phyloP scores from a whole-genome alignment of 1,139 yeast genomes.

The Hemisphaericaspora lyxosophila region DNA sequence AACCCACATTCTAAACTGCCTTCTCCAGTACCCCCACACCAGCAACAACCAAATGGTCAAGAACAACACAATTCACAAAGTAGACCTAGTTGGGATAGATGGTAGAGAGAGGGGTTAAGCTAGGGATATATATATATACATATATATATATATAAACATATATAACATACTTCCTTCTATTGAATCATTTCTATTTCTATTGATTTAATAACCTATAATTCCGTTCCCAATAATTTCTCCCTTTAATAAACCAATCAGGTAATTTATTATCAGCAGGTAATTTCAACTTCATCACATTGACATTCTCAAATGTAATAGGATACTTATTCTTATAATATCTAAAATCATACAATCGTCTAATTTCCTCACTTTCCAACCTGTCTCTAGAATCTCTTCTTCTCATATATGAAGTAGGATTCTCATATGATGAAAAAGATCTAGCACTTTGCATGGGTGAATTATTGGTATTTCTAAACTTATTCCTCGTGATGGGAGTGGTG shows the following conservation, averaged over 20 bases:
- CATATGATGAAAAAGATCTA: slow-evolving; percentile 19
- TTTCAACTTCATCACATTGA: slow-evolving; percentile 43
- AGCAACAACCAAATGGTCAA: background rate
- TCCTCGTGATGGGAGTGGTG: too few relatives aligned
- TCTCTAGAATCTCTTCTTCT: slow-evolving; percentile 5
- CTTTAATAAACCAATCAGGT: slow-evolving; percentile 70
- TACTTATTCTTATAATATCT: slow-evolving; percentile 39
- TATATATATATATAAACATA: background rate
- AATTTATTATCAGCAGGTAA: slow-evolving; percentile 63
- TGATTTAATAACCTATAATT: slow-evolving; percentile 15
- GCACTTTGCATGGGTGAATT: slow-evolving; percentile 18
- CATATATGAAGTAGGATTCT: slow-evolving; percentile 16
- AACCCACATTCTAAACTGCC: slow-evolving; percentile 7
- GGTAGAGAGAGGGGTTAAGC: background rate
- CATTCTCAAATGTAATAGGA: slow-evolving; percentile 34
- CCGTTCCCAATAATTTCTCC: slow-evolving; percentile 64
- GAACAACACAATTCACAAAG: background rate
- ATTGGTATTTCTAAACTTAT: slow-evolving; percentile 26
- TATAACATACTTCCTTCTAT: too few relatives aligned
- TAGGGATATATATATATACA: background rate
- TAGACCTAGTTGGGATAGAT: slow-evolving; percentile 1
- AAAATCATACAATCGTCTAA: slow-evolving; percentile 28
- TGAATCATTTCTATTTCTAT: too few relatives aligned
- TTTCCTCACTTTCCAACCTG: slow-evolving; percentile 5
- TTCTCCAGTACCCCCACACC: slow-evolving; percentile 1